Evolutionary conservation across 306 rosid species (phyloP).

Genomic region (Dryas drummondii): DNA sequence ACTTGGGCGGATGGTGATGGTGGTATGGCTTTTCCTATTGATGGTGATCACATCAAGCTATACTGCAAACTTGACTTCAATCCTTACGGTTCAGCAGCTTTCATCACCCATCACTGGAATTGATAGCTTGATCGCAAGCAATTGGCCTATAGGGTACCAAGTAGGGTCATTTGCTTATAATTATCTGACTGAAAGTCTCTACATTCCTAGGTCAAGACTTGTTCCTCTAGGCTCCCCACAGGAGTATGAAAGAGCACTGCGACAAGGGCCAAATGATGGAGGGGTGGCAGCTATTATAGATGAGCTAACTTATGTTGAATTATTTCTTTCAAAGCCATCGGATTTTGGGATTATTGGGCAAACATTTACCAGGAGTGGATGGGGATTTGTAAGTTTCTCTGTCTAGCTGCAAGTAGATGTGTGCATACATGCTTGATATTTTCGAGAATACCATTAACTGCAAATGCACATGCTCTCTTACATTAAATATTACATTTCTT

Average conservation of each 20-base stretch:
- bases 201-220: slow-evolving; percentile 65
- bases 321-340: slow-evolving; percentile 65
- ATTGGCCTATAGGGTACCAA: slow-evolving; percentile 87
- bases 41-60: slow-evolving; percentile 96
- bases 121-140: slow-evolving; percentile 73
- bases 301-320: slow-evolving; percentile 80
- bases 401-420: slow-evolving; percentile 5
- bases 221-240: slow-evolving; percentile 75
- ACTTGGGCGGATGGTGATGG: slow-evolving; percentile 90
- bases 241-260: slow-evolving; percentile 73
- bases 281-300: slow-evolving; percentile 94
- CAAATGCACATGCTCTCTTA: neutral
- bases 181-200: slow-evolving; percentile 72
- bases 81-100: slow-evolving; percentile 91
- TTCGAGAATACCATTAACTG: neutral
- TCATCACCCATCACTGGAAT: slow-evolving; percentile 84
- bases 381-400: slow-evolving; percentile 95
- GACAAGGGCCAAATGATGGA: slow-evolving; percentile 64
- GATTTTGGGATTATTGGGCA: slow-evolving; percentile 85
- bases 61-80: slow-evolving; percentile 91
- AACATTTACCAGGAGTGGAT: slow-evolving; percentile 76
- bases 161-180: slow-evolving; percentile 84
- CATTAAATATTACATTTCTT: neutral
- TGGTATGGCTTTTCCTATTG: slow-evolving; percentile 88
- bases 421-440: slow-evolving; percentile 8